Percentiles rank a stretch among this genome's conserved stretches.
phyloP scores from a whole-genome alignment of 257 asterid species.

The Leonotis leonurus region DNA sequence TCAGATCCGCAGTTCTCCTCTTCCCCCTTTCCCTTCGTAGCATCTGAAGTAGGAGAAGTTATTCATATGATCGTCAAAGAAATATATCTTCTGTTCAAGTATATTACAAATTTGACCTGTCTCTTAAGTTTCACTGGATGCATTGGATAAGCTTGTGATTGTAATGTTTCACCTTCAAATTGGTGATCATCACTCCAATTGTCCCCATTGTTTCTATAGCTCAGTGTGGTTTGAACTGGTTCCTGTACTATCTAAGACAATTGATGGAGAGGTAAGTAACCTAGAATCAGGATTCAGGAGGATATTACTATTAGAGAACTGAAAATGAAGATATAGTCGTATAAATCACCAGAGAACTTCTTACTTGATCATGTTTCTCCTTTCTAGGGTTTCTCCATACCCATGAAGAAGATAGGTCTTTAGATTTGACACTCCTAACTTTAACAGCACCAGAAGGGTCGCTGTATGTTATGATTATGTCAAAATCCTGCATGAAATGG shows the following conservation, averaged over 20 bases:
- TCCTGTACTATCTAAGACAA: constrained; percentile 41
- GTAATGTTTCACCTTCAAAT: constrained; percentile 27
- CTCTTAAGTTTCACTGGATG: constrained; percentile 75
- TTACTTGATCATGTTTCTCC: constrained; percentile 31
- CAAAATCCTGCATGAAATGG: constrained; percentile 64
- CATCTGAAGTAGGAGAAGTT: constrained; percentile 36
- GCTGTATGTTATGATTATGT: constrained; percentile 67
- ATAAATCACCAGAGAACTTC: constrained; percentile 40
- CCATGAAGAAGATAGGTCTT: constrained; percentile 84
- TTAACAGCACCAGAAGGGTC: constrained; percentile 70
- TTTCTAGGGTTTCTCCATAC: constrained; percentile 68
- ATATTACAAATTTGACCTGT: constrained; percentile 42
- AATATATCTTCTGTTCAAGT: neutral
- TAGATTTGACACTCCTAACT: constrained; percentile 56
- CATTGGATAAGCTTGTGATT: constrained; percentile 32
- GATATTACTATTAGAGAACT: constrained; percentile 10
- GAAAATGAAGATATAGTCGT: constrained; percentile 10
- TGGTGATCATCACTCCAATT: constrained; percentile 23
- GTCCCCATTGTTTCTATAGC: constrained; percentile 18
- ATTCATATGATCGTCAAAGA: constrained; percentile 1
- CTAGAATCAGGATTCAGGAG: constrained; percentile 13
- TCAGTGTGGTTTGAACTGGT: constrained; percentile 25
- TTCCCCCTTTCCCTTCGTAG: constrained; percentile 70
- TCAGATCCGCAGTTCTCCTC: constrained; percentile 56
- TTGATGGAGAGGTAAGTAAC: constrained; percentile 17